Evolutionary conservation across 257 asterid species (phyloP).

Genomic region (Petunia secreta): DNA sequence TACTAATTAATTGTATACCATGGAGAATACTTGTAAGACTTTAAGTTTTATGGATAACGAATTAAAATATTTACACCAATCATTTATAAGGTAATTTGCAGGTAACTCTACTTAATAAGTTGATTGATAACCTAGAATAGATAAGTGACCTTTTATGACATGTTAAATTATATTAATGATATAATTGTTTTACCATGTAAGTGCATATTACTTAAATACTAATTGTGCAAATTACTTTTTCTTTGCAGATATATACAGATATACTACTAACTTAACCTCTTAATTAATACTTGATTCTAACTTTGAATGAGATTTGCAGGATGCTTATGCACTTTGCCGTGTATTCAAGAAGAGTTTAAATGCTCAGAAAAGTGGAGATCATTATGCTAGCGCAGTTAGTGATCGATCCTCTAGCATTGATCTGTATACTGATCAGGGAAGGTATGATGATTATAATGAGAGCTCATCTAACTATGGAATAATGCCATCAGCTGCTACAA

Average conservation of each 20-base stretch:
- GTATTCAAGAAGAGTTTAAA: constrained; percentile 91
- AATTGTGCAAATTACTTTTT: no score
- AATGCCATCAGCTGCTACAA: constrained; percentile 33
- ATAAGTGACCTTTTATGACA: no score
- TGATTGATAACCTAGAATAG: no score
- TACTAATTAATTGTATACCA: no score
- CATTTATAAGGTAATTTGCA: no score
- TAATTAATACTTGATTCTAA: not conserved
- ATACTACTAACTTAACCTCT: no score
- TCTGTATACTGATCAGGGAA: constrained; percentile 48
- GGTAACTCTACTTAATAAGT: no score
- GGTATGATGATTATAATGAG: constrained; percentile 49
- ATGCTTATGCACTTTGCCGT: constrained; percentile 93
- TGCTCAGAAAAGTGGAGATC: constrained; percentile 62
- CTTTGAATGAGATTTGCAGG: constrained; percentile 43
- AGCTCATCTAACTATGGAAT: constrained; percentile 46
- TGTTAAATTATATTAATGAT: no score
- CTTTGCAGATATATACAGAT: no score
- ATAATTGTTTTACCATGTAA: no score
- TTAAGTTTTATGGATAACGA: not conserved
- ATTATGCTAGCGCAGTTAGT: constrained; percentile 49
- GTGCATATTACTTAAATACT: no score
- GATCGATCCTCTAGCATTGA: constrained; percentile 66
- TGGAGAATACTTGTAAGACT: no score
- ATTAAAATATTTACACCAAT: not conserved